Evolutionary conservation across 257 asterid genomes (phyloP), one percentile per base, ranked within the genome.

Genomic region (Penstemon barbatus): DNA sequence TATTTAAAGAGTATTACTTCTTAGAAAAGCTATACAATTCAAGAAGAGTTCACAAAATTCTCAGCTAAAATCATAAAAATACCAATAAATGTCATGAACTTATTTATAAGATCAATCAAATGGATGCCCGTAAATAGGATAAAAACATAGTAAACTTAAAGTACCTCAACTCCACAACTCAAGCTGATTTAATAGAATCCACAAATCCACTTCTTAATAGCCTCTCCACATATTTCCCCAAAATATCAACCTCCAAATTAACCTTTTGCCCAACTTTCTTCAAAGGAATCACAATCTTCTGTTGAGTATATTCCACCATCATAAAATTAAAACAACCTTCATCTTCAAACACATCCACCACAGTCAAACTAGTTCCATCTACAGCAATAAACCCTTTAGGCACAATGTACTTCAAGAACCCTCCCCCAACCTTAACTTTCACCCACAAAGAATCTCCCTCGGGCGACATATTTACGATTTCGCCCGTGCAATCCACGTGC

Each of bases 171-270:
- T 62, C 63, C 54, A 40, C 0, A 70, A 19, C 12, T 82, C 75
- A 84, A 2, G 80, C 71, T 0, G 83, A 71, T 73, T 73, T 84
- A 53, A 79, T 74, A 13, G 86, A 68, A 54, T 82, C 84, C 10
- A 82, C 78, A 50, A 88, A 82, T 4, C 97, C 92, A 36, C 71
- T 78, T 46, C 89, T 75, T 15, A 91, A 85, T 75, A 87, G 73
- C 86, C 94, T 84, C 80, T 91, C 96, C 39, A 87, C 96, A 77
- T 91, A 89, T 63, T 91, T 91, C 56, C 98, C 98, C 87, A 91
- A 52, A 40, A 91, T 86, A 84, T 89, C 96, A 66, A 89, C 98
- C 85, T 91, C 98, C 77, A 91, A 71, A 74, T 91, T 91, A 76
- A 91, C 96, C 85, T 84, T 89, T 78, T 87, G 85, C 70, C 96